Percentiles rank a stretch among this genome's conserved stretches.
These are phyloP conservation scores for Casuarina cunninghamiana DNA, from an alignment of 306 rosid species.

Conservation along the genomic window DNA sequence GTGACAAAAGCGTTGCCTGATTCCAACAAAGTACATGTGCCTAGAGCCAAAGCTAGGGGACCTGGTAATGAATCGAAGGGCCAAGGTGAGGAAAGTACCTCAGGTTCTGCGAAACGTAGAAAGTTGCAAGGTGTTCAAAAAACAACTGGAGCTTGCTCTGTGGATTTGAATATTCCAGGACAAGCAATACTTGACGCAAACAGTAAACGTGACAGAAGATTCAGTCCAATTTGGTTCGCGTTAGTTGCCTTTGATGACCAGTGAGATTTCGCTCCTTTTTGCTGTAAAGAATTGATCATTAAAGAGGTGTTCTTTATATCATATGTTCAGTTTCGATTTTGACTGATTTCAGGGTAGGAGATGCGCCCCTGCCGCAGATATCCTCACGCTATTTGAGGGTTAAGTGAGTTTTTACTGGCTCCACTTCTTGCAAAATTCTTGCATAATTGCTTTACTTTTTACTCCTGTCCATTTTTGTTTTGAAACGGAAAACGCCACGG, in stretches of 20 bases:
- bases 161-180: slow-evolving; percentile 41
- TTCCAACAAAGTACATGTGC: slow-evolving; percentile 23
- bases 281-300: slow-evolving; percentile 10
- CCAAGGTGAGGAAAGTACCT: slow-evolving; percentile 18
- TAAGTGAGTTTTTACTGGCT: slow-evolving; percentile 45
- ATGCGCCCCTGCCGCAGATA: slow-evolving; percentile 55
- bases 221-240: slow-evolving; percentile 54
- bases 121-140: slow-evolving; percentile 16
- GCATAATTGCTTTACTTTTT: background rate
- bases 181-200: slow-evolving; percentile 20
- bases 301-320: background rate
- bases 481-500: slow-evolving; percentile 11
- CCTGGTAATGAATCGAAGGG: slow-evolving; percentile 13
- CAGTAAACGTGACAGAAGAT: slow-evolving; percentile 16
- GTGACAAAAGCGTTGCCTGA: slow-evolving; percentile 26
- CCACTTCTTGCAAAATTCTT: slow-evolving; percentile 5
- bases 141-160: slow-evolving; percentile 21
- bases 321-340: slow-evolving; percentile 21
- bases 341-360: slow-evolving; percentile 40
- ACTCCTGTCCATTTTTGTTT: background rate
- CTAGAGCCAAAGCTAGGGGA: slow-evolving; percentile 5
- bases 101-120: slow-evolving; percentile 23
- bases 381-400: slow-evolving; percentile 52
- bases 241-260: slow-evolving; percentile 55
- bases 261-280: slow-evolving; percentile 36